Base-by-base conservation (phyloP, 139 green algal species). In the Pseudopediastrum boryanum region DNA sequence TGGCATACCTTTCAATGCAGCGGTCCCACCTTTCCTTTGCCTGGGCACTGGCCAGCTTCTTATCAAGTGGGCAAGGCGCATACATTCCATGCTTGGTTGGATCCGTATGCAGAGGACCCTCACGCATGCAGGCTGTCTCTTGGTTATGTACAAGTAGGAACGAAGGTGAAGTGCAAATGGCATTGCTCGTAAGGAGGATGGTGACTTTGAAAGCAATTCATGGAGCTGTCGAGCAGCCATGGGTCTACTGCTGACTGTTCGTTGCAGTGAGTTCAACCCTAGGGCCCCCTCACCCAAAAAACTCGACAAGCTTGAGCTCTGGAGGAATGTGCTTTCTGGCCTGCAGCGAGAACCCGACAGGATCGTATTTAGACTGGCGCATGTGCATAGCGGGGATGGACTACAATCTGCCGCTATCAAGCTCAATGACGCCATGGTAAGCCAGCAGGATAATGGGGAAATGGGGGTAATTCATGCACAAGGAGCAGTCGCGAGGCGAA, bases 291-390 rank as follows among this genome's bases (percentile, higher is more conserved):
- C 77, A 97, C 82, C 95, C 95, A 46, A 97, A 96, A 0, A 92
- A 74, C 80, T 93, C 91, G 27, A 98, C 95, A 1, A 98, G 80
- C 52, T 92, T 90, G 41, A 98, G 85, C 2, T 92, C 74, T 2
- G 80, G 33, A 2, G 94, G 94, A 0, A 97, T 85, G 64, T 95
- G 90, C 64, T 97, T 96, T 4, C 85, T 83, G 0, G 94, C 94
- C 94, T 98, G 85, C 42, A 79, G 35, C 19, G 33, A 7, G 23
- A 51, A 13, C 2, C 29, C 7, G 38, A 12, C 12, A 56, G 46
- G 13, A 56, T 56, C 13, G 16, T 56, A 16, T 16, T 16, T n/a
- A 21, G 12, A 6, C 21, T 68, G 41, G 31, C 59, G 43, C 5
- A 35, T 23, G n/a, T 33, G 59, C 9, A 44, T 9, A 68, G 41